Conservation (phyloP, 164 flowering plant species). For the Magnolia changhungtana region DNA sequence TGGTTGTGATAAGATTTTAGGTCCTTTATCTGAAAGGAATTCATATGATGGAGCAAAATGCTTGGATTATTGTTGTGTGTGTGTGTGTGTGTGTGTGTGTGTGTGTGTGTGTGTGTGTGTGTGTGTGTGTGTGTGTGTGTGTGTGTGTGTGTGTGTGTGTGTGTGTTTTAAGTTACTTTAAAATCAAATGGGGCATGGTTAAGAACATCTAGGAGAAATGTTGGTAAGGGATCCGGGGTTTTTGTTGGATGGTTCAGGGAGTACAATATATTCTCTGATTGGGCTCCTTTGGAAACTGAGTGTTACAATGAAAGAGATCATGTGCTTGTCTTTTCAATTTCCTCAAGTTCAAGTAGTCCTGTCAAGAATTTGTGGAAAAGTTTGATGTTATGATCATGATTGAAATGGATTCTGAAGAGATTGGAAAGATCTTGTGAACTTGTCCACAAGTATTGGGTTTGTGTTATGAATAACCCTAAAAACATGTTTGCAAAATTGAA, state of each 20-base stretch:
- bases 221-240: slow-evolving; percentile 36
- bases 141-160: too few species aligned
- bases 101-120: too few species aligned
- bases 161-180: slow-evolving; percentile 26
- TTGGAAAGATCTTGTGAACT: slow-evolving; percentile 33
- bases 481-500: slow-evolving; percentile 33
- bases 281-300: slow-evolving; percentile 52
- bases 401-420: slow-evolving; percentile 43
- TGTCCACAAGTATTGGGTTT: slow-evolving; percentile 43
- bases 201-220: slow-evolving; percentile 33
- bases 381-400: slow-evolving; percentile 33
- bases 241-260: slow-evolving; percentile 50
- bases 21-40: slow-evolving; percentile 26
- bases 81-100: too few species aligned
- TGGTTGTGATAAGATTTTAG: slow-evolving; percentile 37
- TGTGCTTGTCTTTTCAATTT: slow-evolving; percentile 34
- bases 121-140: too few species aligned
- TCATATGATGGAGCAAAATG: slow-evolving; percentile 48
- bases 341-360: slow-evolving; percentile 39
- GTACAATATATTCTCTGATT: slow-evolving; percentile 24
- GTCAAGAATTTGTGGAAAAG: slow-evolving; percentile 38
- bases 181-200: slow-evolving; percentile 27
- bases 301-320: slow-evolving; percentile 22
- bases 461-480: slow-evolving; percentile 37
- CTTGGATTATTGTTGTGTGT: slow-evolving; percentile 10